Percentiles rank a stretch among this genome's conserved stretches.
These are phyloP conservation scores for Yamadazyma phyllophila DNA, from an alignment of 805 yeast genomes.

Conservation along the genomic window DNA sequence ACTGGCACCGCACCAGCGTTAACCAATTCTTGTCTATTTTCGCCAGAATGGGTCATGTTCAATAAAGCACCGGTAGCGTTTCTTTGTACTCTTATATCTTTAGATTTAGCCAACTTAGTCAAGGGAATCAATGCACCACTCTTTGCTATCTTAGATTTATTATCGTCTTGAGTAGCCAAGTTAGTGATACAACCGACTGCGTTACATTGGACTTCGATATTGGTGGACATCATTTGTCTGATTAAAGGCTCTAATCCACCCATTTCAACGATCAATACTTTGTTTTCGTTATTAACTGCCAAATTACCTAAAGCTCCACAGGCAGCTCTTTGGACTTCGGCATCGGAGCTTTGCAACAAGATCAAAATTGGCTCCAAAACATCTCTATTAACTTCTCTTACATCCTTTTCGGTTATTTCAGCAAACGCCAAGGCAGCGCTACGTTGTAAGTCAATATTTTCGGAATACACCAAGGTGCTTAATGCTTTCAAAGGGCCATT, in stretches of 20 bases:
- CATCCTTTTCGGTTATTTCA: conserved; percentile 95
- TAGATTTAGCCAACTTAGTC: conserved; percentile 90
- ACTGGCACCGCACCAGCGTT: conserved; percentile 99
- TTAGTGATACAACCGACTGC: conserved; percentile 99
- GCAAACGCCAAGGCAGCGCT: conserved; percentile 98
- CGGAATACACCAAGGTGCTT: conserved; percentile 90
- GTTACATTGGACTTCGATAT: conserved; percentile 97
- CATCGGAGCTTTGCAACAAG: conserved; percentile 79
- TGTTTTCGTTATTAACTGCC: conserved; percentile 95
- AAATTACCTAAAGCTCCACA: conserved; percentile 98
- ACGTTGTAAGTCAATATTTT: conserved; percentile 90
- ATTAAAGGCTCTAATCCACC: conserved; percentile 96
- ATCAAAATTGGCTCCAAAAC: conserved; percentile 92
- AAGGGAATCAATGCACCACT: conserved; percentile 94
- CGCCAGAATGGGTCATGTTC: conserved; percentile 97
- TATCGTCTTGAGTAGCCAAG: conserved; percentile 96
- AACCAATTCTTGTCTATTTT: conserved; percentile 93
- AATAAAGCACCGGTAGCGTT: conserved; percentile 97
- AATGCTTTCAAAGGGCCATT: conserved; percentile 86
- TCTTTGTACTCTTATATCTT: conserved; percentile 94
- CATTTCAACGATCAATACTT: conserved; percentile 91
- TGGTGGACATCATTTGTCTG: conserved; percentile 95
- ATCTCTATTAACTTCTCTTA: conserved; percentile 83
- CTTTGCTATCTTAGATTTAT: conserved; percentile 92
- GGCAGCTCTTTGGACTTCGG: conserved; percentile 97